These are phyloP conservation scores for Neopestalotiopsis sp. DNA, from an alignment of 2,329 filamentous ascomycete genomes.

Conservation along the genomic window DNA sequence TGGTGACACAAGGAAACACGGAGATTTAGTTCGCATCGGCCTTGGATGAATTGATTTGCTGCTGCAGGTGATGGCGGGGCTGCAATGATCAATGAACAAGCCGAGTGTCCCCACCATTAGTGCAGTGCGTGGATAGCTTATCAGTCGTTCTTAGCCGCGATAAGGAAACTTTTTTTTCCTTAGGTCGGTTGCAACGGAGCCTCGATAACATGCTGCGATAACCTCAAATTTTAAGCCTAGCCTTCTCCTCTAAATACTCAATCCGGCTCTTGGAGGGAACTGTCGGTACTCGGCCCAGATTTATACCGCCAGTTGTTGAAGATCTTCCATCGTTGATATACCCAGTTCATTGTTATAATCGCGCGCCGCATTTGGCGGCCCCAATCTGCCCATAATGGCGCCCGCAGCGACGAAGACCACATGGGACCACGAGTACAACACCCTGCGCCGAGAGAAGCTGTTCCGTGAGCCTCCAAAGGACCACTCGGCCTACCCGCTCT, in stretches of 20 bases:
- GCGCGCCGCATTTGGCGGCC: slow-evolving; percentile 6
- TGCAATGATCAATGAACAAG: not conserved
- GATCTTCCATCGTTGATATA: not conserved
- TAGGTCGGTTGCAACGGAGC: slow-evolving; percentile 4
- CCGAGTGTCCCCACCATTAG: not conserved
- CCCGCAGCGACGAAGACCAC: slow-evolving; percentile 65
- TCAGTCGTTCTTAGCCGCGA: not conserved
- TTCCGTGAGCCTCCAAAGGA: slow-evolving; percentile 90
- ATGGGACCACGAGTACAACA: slow-evolving; percentile 89
- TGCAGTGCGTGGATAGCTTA: slow-evolving; percentile 1
- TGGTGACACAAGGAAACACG: not conserved
- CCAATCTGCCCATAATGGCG: slow-evolving; percentile 49
- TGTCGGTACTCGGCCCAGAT: not conserved
- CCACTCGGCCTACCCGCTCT: slow-evolving; percentile 83
- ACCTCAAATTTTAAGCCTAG: slow-evolving; percentile 1
- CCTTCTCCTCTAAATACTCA: not conserved
- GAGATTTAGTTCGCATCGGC: not conserved
- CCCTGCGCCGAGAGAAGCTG: slow-evolving; percentile 82
- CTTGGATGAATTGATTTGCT: not conserved
- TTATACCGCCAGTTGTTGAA: not conserved
- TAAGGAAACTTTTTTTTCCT: slow-evolving; percentile 16
- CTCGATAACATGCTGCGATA: slow-evolving; percentile 6
- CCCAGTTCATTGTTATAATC: not conserved
- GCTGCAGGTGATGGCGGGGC: not conserved
- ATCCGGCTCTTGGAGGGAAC: not conserved